Conservation (phyloP, 2,329 filamentous ascomycete genomes). For the Phoma sp. region DNA sequence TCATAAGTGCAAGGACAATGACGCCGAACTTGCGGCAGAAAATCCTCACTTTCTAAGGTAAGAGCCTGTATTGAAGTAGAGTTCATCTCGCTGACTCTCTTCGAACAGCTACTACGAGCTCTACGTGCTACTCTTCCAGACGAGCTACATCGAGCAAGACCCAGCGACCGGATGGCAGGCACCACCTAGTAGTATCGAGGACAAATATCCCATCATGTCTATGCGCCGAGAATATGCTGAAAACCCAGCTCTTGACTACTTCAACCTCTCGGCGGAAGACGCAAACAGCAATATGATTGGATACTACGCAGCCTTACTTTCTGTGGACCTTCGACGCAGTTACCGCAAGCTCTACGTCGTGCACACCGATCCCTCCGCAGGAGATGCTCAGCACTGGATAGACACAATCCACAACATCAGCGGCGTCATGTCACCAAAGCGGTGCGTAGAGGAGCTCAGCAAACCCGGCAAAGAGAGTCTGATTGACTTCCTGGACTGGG, state of each 20-base stretch:
- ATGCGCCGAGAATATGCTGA: slow-evolving; percentile 29
- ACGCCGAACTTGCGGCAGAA: slow-evolving; percentile 21
- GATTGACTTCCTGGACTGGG: slow-evolving; percentile 40
- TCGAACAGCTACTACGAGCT: slow-evolving; percentile 27
- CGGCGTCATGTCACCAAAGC: slow-evolving; percentile 37
- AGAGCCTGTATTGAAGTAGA: neutral
- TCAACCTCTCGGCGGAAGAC: slow-evolving; percentile 26
- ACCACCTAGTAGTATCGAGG: slow-evolving; percentile 18
- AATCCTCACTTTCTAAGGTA: slow-evolving; percentile 27
- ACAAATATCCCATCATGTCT: slow-evolving; percentile 41
- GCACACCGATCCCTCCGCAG: slow-evolving; percentile 32
- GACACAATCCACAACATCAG: slow-evolving; percentile 31
- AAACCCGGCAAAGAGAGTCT: slow-evolving; percentile 24
- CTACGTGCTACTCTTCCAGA: slow-evolving; percentile 30
- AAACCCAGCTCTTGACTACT: slow-evolving; percentile 30
- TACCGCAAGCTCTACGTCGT: slow-evolving; percentile 44
- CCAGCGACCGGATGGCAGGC: neutral
- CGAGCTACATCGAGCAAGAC: slow-evolving; percentile 38
- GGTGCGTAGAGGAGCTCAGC: slow-evolving; percentile 32
- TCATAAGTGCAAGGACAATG: slow-evolving; percentile 26
- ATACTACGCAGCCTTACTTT: slow-evolving; percentile 32
- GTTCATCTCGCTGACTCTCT: neutral
- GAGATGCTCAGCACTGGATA: slow-evolving; percentile 29
- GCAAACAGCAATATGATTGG: slow-evolving; percentile 36
- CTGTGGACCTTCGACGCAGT: slow-evolving; percentile 26